Evolutionary conservation across 2,329 filamentous ascomycete genomes (phyloP), one percentile per base, ranked within the genome.

Genomic region (Trichoderma sp.): DNA sequence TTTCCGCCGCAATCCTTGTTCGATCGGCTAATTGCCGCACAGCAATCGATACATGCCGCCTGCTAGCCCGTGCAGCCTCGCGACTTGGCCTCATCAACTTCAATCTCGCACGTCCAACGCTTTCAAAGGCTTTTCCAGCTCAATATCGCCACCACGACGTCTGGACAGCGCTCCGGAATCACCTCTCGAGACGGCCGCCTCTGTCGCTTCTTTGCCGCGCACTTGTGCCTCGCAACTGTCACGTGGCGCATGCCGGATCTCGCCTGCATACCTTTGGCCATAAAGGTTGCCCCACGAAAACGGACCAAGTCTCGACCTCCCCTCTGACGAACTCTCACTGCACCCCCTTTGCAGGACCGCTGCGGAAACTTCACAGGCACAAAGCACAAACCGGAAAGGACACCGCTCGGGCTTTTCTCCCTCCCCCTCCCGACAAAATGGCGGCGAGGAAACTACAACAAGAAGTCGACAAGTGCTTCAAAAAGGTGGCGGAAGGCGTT

Each of bases 381-480:
- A 68, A 28, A 28, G n/a, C 12, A 59, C 28, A 68, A 68, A 50
- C 53, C 55, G 66, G 57, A 43, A 69, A 69, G 66, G 66, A 61
- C 57, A 57, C 66, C 34, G 57, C 39, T 62, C 20, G 34, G 66
- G 39, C 66, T 34, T 72, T 61, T 69, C 55, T 59, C 26, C 39
- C 34, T 63, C 58, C 72, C 73, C 50, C 30, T 57, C 53, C 59
- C 59, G 70, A 72, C 84, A 88, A 82, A 78, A 99, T 99, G 96
- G 94, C 96, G 78, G 93, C 93, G 81, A 91, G 96, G 82, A 99
- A 99, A 88, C 89, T 97, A 78, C 93, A 96, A 82, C 95, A 98
- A 85, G 96, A 99, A 85, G 95, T 98, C 79, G 96, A 99, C 81
- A 97, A 98, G 86, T 97, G 94, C 89, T 98, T 98, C 90, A 99